Conservation (phyloP, 2,329 filamentous ascomycete genomes). For the Xylariaceae sp. region DNA sequence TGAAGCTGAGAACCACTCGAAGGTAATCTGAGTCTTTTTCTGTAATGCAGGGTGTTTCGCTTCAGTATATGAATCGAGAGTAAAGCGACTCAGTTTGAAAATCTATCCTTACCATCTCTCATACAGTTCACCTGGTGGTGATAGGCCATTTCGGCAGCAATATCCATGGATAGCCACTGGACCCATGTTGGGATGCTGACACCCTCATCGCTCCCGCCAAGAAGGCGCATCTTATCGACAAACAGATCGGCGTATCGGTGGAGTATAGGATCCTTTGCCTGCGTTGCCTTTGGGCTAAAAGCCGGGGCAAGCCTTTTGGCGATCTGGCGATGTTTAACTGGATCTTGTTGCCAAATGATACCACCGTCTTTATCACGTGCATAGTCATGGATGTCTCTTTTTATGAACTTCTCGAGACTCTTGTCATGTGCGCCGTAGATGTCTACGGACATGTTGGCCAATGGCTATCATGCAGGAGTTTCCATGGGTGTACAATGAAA, state of each 20-base stretch:
- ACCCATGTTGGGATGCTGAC: neutral
- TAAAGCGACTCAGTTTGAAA: neutral
- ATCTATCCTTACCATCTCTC: constrained; percentile 13
- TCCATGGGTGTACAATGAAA: neutral
- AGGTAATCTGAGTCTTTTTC: neutral
- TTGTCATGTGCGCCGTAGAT: constrained; percentile 1
- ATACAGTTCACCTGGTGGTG: constrained; percentile 17
- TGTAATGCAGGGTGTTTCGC: neutral
- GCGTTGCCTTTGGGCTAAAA: constrained; percentile 2
- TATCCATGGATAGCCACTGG: constrained; percentile 22
- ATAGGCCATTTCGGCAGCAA: constrained; percentile 23
- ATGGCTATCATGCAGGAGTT: neutral
- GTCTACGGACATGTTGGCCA: neutral
- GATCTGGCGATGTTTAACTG: constrained; percentile 1
- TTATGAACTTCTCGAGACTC: constrained; percentile 1
- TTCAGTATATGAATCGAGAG: neutral
- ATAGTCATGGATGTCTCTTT: neutral
- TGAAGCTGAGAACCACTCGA: neutral
- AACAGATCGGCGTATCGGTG: constrained; percentile 22
- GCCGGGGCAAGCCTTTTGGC: constrained; percentile 6
- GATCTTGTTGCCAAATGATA: constrained; percentile 4
- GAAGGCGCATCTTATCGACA: constrained; percentile 15
- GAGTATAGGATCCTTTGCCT: constrained; percentile 19
- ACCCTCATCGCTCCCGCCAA: neutral
- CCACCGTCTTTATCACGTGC: constrained; percentile 1